phyloP scores from a whole-genome alignment of 2,329 filamentous ascomycete genomes.

The Alternaria gaisen region DNA sequence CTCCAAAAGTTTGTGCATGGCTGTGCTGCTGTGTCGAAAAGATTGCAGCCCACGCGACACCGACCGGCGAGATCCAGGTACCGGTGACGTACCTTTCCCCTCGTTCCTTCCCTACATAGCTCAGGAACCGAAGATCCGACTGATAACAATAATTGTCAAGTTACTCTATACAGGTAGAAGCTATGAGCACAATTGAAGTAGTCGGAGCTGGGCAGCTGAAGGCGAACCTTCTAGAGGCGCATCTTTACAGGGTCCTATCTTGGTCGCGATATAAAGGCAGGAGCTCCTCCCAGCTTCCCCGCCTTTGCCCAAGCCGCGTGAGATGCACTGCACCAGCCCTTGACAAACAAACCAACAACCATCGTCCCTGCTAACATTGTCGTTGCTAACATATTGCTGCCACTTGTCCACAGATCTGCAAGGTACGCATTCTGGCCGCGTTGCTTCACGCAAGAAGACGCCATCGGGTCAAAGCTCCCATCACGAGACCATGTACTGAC shows the following conservation, averaged over 20 bases:
- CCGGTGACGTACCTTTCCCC: constrained; percentile 21
- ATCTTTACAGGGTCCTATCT: constrained; percentile 9
- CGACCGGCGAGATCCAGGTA: constrained; percentile 21
- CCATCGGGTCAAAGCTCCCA: constrained; percentile 42
- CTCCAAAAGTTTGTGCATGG: not conserved
- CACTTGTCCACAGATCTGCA: constrained; percentile 28
- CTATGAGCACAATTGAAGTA: constrained; percentile 7
- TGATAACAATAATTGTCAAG: constrained; percentile 5
- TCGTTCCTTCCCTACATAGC: constrained; percentile 7
- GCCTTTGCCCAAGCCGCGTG: constrained; percentile 24
- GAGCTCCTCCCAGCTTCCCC: constrained; percentile 24
- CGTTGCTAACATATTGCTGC: constrained; percentile 7
- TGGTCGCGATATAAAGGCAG: constrained; percentile 22
- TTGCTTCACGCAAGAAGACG: constrained; percentile 28
- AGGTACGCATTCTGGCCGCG: constrained; percentile 37
- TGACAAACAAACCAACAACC: constrained; percentile 24
- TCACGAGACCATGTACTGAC: constrained; percentile 49
- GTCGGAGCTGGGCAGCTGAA: constrained; percentile 8
- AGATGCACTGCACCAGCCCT: constrained; percentile 23
- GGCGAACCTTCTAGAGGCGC: constrained; percentile 22
- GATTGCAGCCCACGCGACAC: constrained; percentile 12
- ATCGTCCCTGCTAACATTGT: constrained; percentile 5
- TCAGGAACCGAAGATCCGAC: constrained; percentile 18
- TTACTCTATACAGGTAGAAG: not conserved
- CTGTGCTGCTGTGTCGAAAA: not conserved